Conservation (phyloP, 108 stramenopile species). For the Fragilariopsis cylindrus region DNA sequence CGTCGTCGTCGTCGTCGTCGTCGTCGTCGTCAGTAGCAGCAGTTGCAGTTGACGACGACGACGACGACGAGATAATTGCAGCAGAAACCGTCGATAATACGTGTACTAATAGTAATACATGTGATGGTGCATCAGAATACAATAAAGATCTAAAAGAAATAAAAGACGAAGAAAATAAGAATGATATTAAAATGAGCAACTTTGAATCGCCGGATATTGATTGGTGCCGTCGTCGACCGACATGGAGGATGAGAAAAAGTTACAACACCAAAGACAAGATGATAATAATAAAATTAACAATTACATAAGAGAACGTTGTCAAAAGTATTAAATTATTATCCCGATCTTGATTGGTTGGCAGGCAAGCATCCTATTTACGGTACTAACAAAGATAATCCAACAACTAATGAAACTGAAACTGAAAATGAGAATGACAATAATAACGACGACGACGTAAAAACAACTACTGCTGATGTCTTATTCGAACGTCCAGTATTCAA, state of each 20-base stretch:
- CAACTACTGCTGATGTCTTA: background rate
- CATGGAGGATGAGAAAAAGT: background rate
- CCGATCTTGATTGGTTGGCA: background rate
- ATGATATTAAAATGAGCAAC: background rate
- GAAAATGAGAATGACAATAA: background rate
- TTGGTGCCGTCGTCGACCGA: conserved; percentile 7
- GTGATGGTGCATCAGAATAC: no score
- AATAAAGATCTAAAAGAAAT: no score
- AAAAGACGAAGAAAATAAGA: no score
- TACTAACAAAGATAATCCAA: background rate
- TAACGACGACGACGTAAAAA: background rate
- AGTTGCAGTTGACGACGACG: no score
- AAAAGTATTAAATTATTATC: background rate
- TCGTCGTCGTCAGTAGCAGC: no score
- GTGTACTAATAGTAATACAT: no score
- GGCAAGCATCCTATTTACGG: background rate
- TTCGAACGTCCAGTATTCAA: background rate
- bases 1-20: no score
- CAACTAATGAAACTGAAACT: no score
- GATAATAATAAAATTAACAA: no score
- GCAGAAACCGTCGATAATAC: no score
- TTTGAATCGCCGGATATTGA: background rate
- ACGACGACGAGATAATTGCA: no score
- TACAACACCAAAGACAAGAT: background rate
- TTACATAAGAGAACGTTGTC: background rate